Conservation (phyloP, 306 rosid species). For the Prunus fruticosa region DNA sequence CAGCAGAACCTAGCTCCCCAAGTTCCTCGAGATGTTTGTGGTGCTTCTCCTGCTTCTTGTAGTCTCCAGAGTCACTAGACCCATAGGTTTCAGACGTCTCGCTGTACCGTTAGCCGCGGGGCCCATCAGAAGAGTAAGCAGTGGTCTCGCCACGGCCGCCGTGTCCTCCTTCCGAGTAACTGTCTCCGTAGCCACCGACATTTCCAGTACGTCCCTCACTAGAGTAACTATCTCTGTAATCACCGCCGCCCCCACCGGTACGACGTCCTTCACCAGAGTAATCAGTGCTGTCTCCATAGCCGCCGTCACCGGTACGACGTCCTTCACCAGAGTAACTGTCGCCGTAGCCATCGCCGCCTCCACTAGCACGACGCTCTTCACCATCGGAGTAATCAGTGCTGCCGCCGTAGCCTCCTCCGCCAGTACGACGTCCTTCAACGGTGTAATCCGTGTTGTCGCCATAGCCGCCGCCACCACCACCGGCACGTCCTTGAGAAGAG, state of each 20-base stretch:
- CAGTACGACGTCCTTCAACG: not conserved
- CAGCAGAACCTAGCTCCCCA: not conserved
- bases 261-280: not conserved
- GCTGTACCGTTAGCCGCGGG: not conserved
- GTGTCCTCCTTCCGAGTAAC: not conserved
- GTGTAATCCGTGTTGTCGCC: not conserved
- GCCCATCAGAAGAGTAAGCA: not conserved
- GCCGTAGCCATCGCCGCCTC: not conserved
- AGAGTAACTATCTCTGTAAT: not conserved
- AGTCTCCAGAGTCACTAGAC: not conserved
- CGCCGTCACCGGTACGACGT: not conserved
- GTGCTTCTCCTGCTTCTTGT: not conserved
- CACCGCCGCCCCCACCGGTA: not conserved
- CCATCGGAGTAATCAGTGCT: not conserved
- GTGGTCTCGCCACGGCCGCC: not conserved
- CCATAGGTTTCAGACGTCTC: not conserved
- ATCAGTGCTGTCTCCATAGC: not conserved
- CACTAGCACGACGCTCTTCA: not conserved
- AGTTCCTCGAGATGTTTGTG: too few relatives aligned
- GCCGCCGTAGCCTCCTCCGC: not conserved
- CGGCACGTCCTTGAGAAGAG: not conserved
- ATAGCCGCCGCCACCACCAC: not conserved
- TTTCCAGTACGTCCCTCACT: not conserved
- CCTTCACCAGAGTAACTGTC: not conserved
- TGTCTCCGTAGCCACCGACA: not conserved